phyloP scores from a whole-genome alignment of 805 yeast genomes.

The Sungouiella blattae region DNA sequence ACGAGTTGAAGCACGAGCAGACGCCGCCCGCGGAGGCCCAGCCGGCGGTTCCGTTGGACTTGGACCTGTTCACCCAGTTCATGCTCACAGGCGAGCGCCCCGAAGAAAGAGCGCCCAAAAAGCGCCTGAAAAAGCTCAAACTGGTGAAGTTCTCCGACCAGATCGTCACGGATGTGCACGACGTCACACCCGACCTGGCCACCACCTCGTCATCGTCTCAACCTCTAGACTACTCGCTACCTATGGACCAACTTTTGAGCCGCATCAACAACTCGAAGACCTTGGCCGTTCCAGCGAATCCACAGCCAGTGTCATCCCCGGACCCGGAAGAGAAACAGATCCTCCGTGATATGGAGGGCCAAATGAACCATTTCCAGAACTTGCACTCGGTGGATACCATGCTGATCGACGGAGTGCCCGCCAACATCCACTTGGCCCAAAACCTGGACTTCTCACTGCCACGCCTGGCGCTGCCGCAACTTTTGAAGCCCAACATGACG shows the following conservation, averaged over 20 bases:
- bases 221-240: conserved; percentile 57
- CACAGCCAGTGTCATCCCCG: conserved; percentile 16
- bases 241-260: conserved; percentile 70
- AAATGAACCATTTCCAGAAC: conserved; percentile 64
- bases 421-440: conserved; percentile 43
- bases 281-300: conserved; percentile 9
- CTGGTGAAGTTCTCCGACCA: conserved; percentile 74
- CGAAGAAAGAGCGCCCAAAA: conserved; percentile 36
- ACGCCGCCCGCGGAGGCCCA: conserved; percentile 8
- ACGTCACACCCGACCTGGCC: conserved; percentile 11
- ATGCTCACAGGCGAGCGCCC: conserved; percentile 79
- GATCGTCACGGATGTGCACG: conserved; percentile 45
- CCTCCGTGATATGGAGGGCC: conserved; percentile 69
- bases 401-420: conserved; percentile 65
- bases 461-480: conserved; percentile 14
- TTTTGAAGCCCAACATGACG: conserved; percentile 42
- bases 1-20: conserved; percentile 16
- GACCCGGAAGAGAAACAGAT: conserved; percentile 69
- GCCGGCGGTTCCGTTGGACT: conserved; percentile 50
- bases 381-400: conserved; percentile 74
- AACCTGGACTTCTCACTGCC: conserved; percentile 12
- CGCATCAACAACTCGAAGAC: conserved; percentile 30
- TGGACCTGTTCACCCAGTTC: conserved; percentile 83
- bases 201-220: conserved; percentile 18
- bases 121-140: conserved; percentile 45